These are phyloP conservation scores for Amaranthus hypochondriacus DNA, from an alignment of 148 eudicot species.

Conservation along the genomic window DNA sequence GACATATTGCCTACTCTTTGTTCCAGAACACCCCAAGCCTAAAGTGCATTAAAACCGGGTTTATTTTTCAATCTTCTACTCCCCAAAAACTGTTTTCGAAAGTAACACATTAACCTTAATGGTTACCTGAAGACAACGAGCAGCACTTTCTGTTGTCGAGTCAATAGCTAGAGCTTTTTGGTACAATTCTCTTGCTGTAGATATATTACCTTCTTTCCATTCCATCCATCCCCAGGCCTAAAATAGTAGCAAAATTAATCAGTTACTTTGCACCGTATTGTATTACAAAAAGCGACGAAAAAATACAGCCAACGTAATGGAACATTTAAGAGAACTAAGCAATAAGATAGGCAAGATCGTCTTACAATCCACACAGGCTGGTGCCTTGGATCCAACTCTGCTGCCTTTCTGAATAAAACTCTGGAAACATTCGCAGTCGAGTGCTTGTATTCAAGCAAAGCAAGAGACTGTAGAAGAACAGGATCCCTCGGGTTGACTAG, in stretches of 20 bases:
- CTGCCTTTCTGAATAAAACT: slow-evolving; percentile 66
- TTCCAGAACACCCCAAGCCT: slow-evolving; percentile 99
- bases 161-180: slow-evolving; percentile 66
- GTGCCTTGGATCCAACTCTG: slow-evolving; percentile 77
- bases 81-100: neutral
- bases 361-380: slow-evolving; percentile 98
- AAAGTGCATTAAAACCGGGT: slow-evolving; percentile 12
- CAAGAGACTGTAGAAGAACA: slow-evolving; percentile 94
- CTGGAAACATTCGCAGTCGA: slow-evolving; percentile 75
- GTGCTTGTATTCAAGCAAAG: slow-evolving; percentile 68
- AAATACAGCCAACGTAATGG: neutral
- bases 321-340: neutral
- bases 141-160: slow-evolving; percentile 79
- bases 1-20: slow-evolving; percentile 87
- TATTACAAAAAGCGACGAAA: neutral
- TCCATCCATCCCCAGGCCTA: slow-evolving; percentile 99
- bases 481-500: slow-evolving; percentile 91
- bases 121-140: slow-evolving; percentile 91
- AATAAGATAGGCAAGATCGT: neutral
- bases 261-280: neutral
- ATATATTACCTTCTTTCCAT: slow-evolving; percentile 92
- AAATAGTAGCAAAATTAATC: slow-evolving; percentile 10
- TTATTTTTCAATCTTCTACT: neutral
- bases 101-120: neutral
- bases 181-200: slow-evolving; percentile 75